Percentiles rank a stretch among this genome's conserved stretches.
phyloP scores from a whole-genome alignment of 441 rosid genomes.

The Melianthus villosus region DNA sequence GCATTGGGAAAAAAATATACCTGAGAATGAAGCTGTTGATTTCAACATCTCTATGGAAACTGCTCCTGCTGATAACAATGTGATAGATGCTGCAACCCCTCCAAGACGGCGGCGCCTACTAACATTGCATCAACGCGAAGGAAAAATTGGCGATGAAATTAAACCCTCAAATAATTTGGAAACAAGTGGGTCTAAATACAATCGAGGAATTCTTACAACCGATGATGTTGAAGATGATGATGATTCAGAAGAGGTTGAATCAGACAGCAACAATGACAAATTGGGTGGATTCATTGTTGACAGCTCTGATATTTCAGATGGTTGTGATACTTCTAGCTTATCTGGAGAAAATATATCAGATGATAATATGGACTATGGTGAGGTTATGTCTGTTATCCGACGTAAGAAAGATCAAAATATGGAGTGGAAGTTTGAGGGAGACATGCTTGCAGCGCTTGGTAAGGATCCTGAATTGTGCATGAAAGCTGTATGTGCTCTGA shows the following conservation, averaged over 20 bases:
- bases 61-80: conserved; percentile 4
- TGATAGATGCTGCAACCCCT: conserved; percentile 4
- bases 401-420: conserved; percentile 31
- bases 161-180: conserved; percentile 6
- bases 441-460: conserved; percentile 56
- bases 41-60: conserved; percentile 2
- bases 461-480: conserved; percentile 60
- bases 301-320: conserved; percentile 15
- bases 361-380: conserved; percentile 14
- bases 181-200: conserved; percentile 7
- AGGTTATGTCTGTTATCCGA: conserved; percentile 23
- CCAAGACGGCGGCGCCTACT: conserved; percentile 19
- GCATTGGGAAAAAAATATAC: conserved; percentile 7
- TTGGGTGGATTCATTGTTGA: conserved; percentile 28
- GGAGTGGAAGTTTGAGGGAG: conserved; percentile 44
- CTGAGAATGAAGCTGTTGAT: conserved; percentile 7
- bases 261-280: conserved; percentile 29
- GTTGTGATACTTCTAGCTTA: conserved; percentile 6
- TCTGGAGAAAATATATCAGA: conserved; percentile 24
- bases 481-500: conserved; percentile 71
- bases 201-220: conserved; percentile 18
- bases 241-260: conserved; percentile 16
- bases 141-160: conserved; percentile 3
- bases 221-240: conserved; percentile 19
- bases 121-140: conserved; percentile 16